phyloP scores from a whole-genome alignment of 2,329 filamentous ascomycete species.

The Ophiocordyceps robertsii region DNA sequence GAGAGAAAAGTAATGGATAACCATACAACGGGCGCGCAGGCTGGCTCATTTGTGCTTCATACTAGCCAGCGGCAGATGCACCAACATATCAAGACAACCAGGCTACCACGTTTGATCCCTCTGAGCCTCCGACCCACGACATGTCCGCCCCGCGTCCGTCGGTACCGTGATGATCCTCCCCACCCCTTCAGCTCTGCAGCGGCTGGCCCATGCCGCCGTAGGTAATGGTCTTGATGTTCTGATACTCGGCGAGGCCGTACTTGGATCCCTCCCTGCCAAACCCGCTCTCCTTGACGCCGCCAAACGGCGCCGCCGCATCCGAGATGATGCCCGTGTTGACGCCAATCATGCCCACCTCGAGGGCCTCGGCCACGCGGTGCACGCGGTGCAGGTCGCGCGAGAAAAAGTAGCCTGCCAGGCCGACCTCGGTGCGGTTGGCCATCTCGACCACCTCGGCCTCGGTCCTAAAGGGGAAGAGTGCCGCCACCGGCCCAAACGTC shows the following conservation, averaged over 20 bases:
- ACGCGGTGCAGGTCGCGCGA: slow-evolving; percentile 48
- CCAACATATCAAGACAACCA: too few species aligned
- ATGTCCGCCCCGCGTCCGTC: too few species aligned
- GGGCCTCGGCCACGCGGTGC: slow-evolving; percentile 48
- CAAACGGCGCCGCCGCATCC: slow-evolving; percentile 50
- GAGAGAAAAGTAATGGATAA: too few species aligned
- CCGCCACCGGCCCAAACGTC: slow-evolving; percentile 90
- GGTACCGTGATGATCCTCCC: neutral
- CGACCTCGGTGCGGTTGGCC: slow-evolving; percentile 74
- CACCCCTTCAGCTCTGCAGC: slow-evolving; percentile 26
- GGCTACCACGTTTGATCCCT: too few species aligned
- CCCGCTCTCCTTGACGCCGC: slow-evolving; percentile 71
- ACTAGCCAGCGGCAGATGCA: too few species aligned
- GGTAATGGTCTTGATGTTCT: slow-evolving; percentile 53
- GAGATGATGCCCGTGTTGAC: slow-evolving; percentile 63
- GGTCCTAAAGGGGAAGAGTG: slow-evolving; percentile 74
- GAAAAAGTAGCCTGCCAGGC: slow-evolving; percentile 91
- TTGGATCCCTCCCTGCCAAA: slow-evolving; percentile 68
- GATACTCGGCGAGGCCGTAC: slow-evolving; percentile 67
- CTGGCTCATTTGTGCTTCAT: too few species aligned
- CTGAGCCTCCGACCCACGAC: too few species aligned
- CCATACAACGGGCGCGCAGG: too few species aligned
- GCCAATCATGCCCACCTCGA: slow-evolving; percentile 81
- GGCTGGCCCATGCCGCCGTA: slow-evolving; percentile 41
- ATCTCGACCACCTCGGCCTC: slow-evolving; percentile 78